Percentiles rank a stretch among this genome's conserved stretches.
Conservation (phyloP, 2,329 filamentous ascomycete genomes). For the Penicillium sp. region DNA sequence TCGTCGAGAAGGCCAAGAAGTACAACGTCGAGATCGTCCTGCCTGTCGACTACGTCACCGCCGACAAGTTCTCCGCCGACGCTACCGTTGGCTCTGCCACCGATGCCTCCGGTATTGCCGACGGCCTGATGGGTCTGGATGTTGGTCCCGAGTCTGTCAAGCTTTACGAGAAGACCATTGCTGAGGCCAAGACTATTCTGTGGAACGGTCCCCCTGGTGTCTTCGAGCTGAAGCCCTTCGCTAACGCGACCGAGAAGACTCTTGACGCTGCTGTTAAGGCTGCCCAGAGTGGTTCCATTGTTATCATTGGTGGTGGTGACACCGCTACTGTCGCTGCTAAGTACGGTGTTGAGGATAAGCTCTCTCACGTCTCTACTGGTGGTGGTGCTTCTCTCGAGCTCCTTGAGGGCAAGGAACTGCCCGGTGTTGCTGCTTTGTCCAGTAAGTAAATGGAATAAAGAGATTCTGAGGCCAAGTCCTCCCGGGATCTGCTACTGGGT, state of each 20-base stretch:
- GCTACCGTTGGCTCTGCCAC: slow-evolving; percentile 78
- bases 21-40: slow-evolving; percentile 94
- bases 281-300: slow-evolving; percentile 80
- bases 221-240: slow-evolving; percentile 95
- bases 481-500: background rate
- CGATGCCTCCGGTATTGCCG: slow-evolving; percentile 84
- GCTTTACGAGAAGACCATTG: slow-evolving; percentile 84
- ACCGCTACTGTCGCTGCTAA: slow-evolving; percentile 97
- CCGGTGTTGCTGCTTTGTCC: slow-evolving; percentile 89
- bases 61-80: slow-evolving; percentile 88
- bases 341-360: slow-evolving; percentile 92
- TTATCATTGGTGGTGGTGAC: slow-evolving; percentile 98
- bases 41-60: slow-evolving; percentile 91
- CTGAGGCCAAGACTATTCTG: slow-evolving; percentile 88
- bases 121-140: slow-evolving; percentile 98
- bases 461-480: background rate
- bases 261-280: slow-evolving; percentile 84
- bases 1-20: slow-evolving; percentile 94
- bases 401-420: slow-evolving; percentile 95
- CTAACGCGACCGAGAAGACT: slow-evolving; percentile 85
- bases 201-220: slow-evolving; percentile 98
- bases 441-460: slow-evolving; percentile 54
- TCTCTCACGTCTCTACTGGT: slow-evolving; percentile 96
- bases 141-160: slow-evolving; percentile 85
- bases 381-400: slow-evolving; percentile 94